These are phyloP conservation scores for Penicillium silybi DNA, from an alignment of 495 filamentous ascomycete species.

Conservation along the genomic window DNA sequence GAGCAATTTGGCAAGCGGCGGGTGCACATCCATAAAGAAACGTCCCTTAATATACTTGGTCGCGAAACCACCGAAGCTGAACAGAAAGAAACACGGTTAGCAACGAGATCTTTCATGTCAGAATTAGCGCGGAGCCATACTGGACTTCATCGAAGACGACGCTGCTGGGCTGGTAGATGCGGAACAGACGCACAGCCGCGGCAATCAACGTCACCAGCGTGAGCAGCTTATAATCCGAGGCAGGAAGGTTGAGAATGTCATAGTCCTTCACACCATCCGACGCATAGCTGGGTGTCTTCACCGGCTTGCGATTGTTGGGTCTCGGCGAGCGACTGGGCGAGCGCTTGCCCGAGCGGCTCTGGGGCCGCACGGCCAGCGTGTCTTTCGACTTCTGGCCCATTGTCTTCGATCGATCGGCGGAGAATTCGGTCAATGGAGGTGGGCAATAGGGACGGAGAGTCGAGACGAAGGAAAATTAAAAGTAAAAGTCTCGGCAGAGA, in stretches of 20 bases:
- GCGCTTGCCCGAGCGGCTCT: conserved; percentile 28
- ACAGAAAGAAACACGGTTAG: background rate
- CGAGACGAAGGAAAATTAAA: conserved; percentile 11
- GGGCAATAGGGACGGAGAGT: background rate
- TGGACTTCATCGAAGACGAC: conserved; percentile 99
- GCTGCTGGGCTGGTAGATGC: conserved; percentile 92
- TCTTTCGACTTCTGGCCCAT: conserved; percentile 41
- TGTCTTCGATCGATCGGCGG: background rate
- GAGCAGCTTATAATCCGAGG: conserved; percentile 76
- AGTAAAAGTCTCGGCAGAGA: conserved; percentile 1
- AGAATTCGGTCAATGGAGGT: background rate
- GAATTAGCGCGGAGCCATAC: conserved; percentile 50
- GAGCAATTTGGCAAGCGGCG: conserved; percentile 93
- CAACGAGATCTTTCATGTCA: background rate
- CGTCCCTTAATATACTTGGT: conserved; percentile 97
- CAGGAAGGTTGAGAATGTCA: conserved; percentile 58
- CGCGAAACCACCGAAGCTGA: conserved; percentile 93
- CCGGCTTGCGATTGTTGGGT: conserved; percentile 38
- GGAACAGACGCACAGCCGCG: conserved; percentile 79
- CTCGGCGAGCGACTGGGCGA: conserved; percentile 42
- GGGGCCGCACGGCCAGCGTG: conserved; percentile 36
- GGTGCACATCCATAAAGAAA: conserved; percentile 99
- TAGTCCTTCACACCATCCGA: conserved; percentile 53
- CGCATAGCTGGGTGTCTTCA: conserved; percentile 34
- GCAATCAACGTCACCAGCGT: conserved; percentile 69